Conservation (phyloP, 164 flowering plant genomes). For the Litsea cubeba region DNA sequence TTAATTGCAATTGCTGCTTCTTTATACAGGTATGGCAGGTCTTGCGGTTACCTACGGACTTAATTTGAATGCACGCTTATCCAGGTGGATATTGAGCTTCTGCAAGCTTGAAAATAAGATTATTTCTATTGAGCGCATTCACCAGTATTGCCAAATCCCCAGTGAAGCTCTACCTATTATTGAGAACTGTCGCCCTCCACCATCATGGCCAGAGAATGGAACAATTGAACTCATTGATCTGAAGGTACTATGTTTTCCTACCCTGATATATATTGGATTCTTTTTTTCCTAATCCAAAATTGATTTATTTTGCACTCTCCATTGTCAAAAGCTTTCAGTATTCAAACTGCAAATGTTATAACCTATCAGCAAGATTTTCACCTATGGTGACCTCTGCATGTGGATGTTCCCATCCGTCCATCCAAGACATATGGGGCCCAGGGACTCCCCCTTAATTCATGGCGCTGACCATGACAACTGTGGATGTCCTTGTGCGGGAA, state of each 20-base stretch:
- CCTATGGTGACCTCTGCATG: too few species aligned
- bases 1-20: conserved; percentile 10
- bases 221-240: conserved; percentile 72
- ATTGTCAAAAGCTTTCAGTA: too few species aligned
- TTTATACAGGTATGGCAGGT: conserved; percentile 85
- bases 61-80: conserved; percentile 88
- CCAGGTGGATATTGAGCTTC: conserved; percentile 97
- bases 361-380: too few species aligned
- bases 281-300: too few species aligned
- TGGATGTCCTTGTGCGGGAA: too few species aligned
- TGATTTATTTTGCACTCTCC: too few species aligned
- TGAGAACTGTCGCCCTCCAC: conserved; percentile 69
- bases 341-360: too few species aligned
- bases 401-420: too few species aligned
- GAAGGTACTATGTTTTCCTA: conserved; percentile 43
- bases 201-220: conserved; percentile 88
- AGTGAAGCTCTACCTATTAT: conserved; percentile 82
- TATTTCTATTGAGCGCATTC: conserved; percentile 91
- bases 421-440: too few species aligned
- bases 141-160: conserved; percentile 82
- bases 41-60: conserved; percentile 97
- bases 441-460: too few species aligned
- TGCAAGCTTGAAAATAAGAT: conserved; percentile 98
- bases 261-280: not conserved
- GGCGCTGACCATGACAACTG: too few species aligned